Evolutionary conservation across 306 rosid species (phyloP).

Genomic region (Gastrolobium villosum): DNA sequence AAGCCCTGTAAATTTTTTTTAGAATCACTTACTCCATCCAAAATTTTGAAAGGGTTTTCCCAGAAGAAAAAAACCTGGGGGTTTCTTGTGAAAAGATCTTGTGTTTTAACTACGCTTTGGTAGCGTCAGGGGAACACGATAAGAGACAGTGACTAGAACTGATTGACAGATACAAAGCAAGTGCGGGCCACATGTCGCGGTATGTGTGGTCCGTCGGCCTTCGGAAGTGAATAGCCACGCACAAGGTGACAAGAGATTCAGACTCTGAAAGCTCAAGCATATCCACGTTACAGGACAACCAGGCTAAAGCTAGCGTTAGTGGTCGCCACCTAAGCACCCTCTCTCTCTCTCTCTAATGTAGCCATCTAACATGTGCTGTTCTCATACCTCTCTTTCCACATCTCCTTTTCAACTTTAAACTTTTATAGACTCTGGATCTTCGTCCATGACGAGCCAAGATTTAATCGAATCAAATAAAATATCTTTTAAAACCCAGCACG

Average conservation of each 20-base stretch:
- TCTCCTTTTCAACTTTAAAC: background rate
- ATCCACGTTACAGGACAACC: conserved; percentile 40
- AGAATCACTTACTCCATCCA: no score
- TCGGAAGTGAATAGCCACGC: conserved; percentile 33
- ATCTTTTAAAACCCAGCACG: background rate
- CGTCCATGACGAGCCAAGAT: background rate
- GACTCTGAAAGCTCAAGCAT: conserved; percentile 33
- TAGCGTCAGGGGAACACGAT: conserved; percentile 32
- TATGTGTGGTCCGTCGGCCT: conserved; percentile 9
- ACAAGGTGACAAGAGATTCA: conserved; percentile 50
- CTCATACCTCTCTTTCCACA: background rate
- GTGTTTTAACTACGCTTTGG: background rate
- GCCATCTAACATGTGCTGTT: conserved; percentile 45
- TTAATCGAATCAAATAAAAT: background rate
- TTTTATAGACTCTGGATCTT: background rate
- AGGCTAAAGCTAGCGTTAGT: conserved; percentile 23
- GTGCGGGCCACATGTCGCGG: conserved; percentile 49
- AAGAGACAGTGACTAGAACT: background rate
- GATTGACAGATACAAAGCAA: conserved; percentile 51
- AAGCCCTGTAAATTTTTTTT: no score
- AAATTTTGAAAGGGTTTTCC: no score
- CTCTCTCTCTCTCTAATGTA: conserved; percentile 1
- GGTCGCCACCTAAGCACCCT: conserved; percentile 54
- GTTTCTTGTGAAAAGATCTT: no score
- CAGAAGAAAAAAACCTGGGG: no score